Percentiles rank a stretch among this genome's conserved stretches.
Conservation (phyloP, 2,329 filamentous ascomycete species). For the Talaromyces funiculosus region DNA sequence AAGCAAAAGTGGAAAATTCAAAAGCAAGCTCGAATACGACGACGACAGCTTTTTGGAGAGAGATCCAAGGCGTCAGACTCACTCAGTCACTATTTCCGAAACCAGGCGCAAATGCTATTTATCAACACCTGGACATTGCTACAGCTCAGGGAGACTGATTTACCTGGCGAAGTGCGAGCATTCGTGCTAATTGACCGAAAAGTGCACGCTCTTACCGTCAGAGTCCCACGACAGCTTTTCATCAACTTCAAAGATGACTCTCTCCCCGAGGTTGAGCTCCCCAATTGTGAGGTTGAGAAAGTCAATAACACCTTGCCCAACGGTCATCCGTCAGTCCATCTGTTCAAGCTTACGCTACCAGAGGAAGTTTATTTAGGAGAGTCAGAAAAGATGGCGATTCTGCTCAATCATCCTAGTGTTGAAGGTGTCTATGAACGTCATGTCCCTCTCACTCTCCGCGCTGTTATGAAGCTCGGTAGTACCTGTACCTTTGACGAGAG, state of each 20-base stretch:
- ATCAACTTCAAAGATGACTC: conserved; percentile 85
- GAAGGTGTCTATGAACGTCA: conserved; percentile 97
- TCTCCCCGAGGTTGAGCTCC: conserved; percentile 79
- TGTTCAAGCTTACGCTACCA: conserved; percentile 88
- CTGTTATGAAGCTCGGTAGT: conserved; percentile 83
- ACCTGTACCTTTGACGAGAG: conserved; percentile 88
- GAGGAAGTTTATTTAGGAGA: conserved; percentile 85
- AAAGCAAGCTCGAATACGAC: conserved; percentile 76
- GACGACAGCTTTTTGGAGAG: conserved; percentile 90
- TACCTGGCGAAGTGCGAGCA: conserved; percentile 77
- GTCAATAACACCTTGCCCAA: conserved; percentile 91
- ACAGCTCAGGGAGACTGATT: conserved; percentile 76
- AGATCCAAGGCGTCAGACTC: conserved; percentile 58
- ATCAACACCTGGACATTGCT: conserved; percentile 93
- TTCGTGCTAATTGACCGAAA: conserved; percentile 92
- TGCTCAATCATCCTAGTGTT: conserved; percentile 89
- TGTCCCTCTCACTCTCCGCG: conserved; percentile 77
- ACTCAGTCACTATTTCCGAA: conserved; percentile 72
- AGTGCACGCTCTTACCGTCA: conserved; percentile 79
- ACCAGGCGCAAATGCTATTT: conserved; percentile 84
- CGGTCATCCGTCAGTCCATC: conserved; percentile 84
- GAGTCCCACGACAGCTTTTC: conserved; percentile 83
- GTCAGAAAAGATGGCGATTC: conserved; percentile 69
- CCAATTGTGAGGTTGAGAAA: conserved; percentile 83
- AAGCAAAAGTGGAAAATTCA: conserved; percentile 99